Evolutionary conservation across 257 asterid genomes (phyloP).

Genomic region (Gentiana dahurica): DNA sequence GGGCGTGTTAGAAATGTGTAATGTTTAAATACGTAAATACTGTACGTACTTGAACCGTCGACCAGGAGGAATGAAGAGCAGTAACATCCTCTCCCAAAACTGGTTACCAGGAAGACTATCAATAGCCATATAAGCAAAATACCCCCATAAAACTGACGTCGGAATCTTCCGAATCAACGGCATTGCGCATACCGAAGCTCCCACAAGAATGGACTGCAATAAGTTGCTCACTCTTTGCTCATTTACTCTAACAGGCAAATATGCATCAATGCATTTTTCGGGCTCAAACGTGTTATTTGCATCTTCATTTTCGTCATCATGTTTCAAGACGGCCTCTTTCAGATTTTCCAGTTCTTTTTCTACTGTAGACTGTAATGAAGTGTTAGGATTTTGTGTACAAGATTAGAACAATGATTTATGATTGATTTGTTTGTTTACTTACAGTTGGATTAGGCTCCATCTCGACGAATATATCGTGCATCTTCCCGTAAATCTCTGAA

Average conservation of each 20-base stretch:
- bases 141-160: constrained; percentile 59
- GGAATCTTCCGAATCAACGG: constrained; percentile 47
- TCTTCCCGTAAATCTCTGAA: constrained; percentile 44
- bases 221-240: constrained; percentile 64
- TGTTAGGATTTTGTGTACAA: too few relatives aligned
- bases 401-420: too few relatives aligned
- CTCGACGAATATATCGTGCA: constrained; percentile 47
- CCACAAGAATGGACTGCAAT: constrained; percentile 45
- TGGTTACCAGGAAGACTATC: constrained; percentile 62
- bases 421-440: constrained; percentile 5
- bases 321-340: constrained; percentile 43
- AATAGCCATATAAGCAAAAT: constrained; percentile 60
- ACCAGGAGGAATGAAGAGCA: constrained; percentile 39
- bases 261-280: constrained; percentile 33
- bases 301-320: constrained; percentile 13
- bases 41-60: constrained; percentile 37
- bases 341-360: constrained; percentile 37
- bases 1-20: too few relatives aligned
- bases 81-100: constrained; percentile 44
- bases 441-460: constrained; percentile 39
- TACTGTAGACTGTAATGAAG: constrained; percentile 20
- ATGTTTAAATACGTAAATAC: background rate
- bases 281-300: constrained; percentile 25
- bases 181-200: constrained; percentile 34
- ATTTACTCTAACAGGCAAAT: constrained; percentile 52